Conservation (phyloP, 495 filamentous ascomycete species). For the Delitschia confertaspora region DNA sequence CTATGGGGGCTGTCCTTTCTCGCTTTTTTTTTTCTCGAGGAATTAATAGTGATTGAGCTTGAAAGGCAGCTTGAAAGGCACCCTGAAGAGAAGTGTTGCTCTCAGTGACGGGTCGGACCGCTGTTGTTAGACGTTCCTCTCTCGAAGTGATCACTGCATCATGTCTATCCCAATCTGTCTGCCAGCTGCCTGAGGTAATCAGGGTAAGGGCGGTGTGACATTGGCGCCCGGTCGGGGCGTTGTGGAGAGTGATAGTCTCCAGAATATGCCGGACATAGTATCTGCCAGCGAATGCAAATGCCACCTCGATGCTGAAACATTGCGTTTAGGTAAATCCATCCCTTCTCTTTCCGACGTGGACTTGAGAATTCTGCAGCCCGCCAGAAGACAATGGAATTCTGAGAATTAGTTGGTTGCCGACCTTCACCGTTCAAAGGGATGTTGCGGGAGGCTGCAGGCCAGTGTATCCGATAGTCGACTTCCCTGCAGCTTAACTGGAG, state of each 20-base stretch:
- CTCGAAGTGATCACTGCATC: conserved; percentile 11
- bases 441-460: conserved; percentile 25
- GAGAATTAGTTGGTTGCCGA: conserved; percentile 18
- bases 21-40: background rate
- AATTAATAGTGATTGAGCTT: background rate
- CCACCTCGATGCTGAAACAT: conserved; percentile 14
- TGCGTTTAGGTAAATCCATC: conserved; percentile 3
- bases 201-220: background rate
- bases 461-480: conserved; percentile 8
- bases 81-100: background rate
- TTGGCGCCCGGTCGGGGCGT: background rate
- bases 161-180: conserved; percentile 12
- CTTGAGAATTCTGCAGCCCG: conserved; percentile 23
- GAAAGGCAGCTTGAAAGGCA: too few species aligned
- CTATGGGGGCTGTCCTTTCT: background rate
- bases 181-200: background rate
- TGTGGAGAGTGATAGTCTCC: too few species aligned
- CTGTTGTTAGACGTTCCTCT: conserved; percentile 21
- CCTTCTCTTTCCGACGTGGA: conserved; percentile 19
- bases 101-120: conserved; percentile 23
- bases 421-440: conserved; percentile 11
- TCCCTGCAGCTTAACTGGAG: conserved; percentile 21
- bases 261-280: background rate
- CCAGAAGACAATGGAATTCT: conserved; percentile 10
- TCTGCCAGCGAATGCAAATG: background rate